phyloP scores from a whole-genome alignment of 192 early-diverging fungal species.

The Glomus cerebriforme region DNA sequence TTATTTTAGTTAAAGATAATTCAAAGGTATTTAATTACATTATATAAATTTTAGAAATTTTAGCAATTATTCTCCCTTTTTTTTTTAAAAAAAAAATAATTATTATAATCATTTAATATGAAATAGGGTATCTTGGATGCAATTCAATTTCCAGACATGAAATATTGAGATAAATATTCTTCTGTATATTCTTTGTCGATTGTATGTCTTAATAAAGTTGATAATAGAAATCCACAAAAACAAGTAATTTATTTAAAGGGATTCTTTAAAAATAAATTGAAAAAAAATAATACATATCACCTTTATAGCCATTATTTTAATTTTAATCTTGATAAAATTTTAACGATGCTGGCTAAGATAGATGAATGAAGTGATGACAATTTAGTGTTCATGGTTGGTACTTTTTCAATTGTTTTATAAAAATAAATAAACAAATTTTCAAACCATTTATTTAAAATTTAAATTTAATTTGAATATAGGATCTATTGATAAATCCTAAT shows the following conservation, averaged over 20 bases:
- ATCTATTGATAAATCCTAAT: constrained; percentile 43
- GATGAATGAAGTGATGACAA: constrained; percentile 23
- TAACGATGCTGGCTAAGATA: constrained; percentile 15
- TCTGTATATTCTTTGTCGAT: not conserved
- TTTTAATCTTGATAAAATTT: constrained; percentile 33
- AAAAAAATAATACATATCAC: not conserved
- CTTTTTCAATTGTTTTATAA: not conserved
- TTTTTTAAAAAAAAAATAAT: no score
- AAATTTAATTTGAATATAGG: constrained; percentile 22
- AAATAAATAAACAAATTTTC: no score
- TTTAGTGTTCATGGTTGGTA: constrained; percentile 18
- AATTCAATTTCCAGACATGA: constrained; percentile 32
- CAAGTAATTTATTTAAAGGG: constrained; percentile 25
- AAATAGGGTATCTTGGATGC: constrained; percentile 29
- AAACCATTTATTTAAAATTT: not conserved
- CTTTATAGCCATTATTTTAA: constrained; percentile 31
- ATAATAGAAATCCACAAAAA: not conserved
- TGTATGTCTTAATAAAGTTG: not conserved
- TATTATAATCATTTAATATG: no score
- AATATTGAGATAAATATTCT: not conserved
- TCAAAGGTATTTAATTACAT: constrained; percentile 4
- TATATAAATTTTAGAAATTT: no score
- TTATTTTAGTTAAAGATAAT: constrained; percentile 35
- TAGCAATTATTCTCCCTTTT: no score
- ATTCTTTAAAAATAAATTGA: not conserved